A percentile compares a stretch with the other conserved stretches of the same genome.
phyloP scores from a whole-genome alignment of 2,329 filamentous ascomycete genomes.

The Claviceps digitariae region DNA sequence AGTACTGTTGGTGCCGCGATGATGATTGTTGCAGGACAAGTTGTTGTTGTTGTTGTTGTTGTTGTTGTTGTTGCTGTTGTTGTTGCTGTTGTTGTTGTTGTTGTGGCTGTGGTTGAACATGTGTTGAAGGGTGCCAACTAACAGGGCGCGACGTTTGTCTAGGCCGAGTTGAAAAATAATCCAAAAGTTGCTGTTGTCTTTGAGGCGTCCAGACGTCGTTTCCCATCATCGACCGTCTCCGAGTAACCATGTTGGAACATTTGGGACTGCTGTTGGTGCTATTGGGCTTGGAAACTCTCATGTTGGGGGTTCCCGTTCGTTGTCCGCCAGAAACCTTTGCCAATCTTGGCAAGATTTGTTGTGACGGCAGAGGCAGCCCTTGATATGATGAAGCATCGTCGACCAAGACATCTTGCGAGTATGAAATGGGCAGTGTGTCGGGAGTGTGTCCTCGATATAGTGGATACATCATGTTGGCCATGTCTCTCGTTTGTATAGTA shows the following conservation, averaged over 20 bases:
- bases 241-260: slow-evolving; percentile 30
- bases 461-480: slow-evolving; percentile 17
- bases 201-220: slow-evolving; percentile 28
- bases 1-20: slow-evolving; percentile 24
- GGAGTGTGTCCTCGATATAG: slow-evolving; percentile 14
- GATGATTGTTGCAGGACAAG: slow-evolving; percentile 1
- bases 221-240: slow-evolving; percentile 44
- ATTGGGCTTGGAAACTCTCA: slow-evolving; percentile 50
- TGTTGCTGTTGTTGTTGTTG: background rate
- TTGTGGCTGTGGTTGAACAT: slow-evolving; percentile 20
- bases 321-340: slow-evolving; percentile 36
- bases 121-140: slow-evolving; percentile 62
- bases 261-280: slow-evolving; percentile 59
- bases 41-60: background rate
- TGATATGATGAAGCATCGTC: slow-evolving; percentile 43
- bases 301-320: slow-evolving; percentile 32
- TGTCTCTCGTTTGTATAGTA: background rate
- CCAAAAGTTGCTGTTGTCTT: slow-evolving; percentile 32
- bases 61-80: slow-evolving; percentile 4
- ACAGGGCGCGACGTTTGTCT: slow-evolving; percentile 20
- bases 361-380: slow-evolving; percentile 30
- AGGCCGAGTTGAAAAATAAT: slow-evolving; percentile 15
- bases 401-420: slow-evolving; percentile 27
- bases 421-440: slow-evolving; percentile 14
- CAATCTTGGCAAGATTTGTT: slow-evolving; percentile 32